These are phyloP conservation scores for Pythium catenulatum DNA, from an alignment of 352 stramenopile species.

Conservation along the genomic window DNA sequence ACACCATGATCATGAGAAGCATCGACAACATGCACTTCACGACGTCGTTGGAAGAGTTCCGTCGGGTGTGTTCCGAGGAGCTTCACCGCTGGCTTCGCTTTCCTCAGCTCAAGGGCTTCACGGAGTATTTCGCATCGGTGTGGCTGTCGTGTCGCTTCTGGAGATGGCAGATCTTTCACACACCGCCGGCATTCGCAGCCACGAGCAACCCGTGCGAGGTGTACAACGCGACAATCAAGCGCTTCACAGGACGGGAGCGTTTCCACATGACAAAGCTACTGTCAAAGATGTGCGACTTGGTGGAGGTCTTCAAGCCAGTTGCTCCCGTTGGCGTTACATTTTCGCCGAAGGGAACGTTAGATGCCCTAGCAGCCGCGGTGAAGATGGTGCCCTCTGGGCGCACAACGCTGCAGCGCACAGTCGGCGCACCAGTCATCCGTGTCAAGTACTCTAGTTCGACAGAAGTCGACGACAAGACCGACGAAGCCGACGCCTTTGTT, in stretches of 20 bases:
- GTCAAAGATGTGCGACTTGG: conserved; percentile 29
- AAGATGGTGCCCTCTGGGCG: conserved; percentile 10
- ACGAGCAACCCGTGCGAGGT: conserved; percentile 54
- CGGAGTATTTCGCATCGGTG: conserved; percentile 13
- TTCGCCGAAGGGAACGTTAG: not conserved
- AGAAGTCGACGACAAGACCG: not conserved
- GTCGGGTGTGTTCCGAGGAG: too few relatives aligned
- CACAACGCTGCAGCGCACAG: not conserved
- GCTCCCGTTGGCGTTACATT: not conserved
- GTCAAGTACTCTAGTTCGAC: not conserved
- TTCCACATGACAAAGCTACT: conserved; percentile 43
- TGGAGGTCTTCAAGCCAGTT: not conserved
- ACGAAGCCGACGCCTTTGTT: not conserved
- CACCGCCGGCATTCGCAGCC: conserved; percentile 5
- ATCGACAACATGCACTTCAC: too few relatives aligned
- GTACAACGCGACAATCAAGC: conserved; percentile 47
- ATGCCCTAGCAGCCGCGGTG: conserved; percentile 3
- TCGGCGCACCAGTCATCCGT: not conserved
- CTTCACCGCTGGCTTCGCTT: too few relatives aligned
- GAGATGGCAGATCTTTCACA: conserved; percentile 52
- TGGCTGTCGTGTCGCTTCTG: conserved; percentile 22
- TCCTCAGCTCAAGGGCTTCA: not conserved
- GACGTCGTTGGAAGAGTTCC: not conserved
- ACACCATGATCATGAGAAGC: not conserved
- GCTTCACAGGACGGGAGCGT: not conserved